Evolutionary conservation across 805 yeast species (phyloP).

Genomic region (Starmerella stellata): DNA sequence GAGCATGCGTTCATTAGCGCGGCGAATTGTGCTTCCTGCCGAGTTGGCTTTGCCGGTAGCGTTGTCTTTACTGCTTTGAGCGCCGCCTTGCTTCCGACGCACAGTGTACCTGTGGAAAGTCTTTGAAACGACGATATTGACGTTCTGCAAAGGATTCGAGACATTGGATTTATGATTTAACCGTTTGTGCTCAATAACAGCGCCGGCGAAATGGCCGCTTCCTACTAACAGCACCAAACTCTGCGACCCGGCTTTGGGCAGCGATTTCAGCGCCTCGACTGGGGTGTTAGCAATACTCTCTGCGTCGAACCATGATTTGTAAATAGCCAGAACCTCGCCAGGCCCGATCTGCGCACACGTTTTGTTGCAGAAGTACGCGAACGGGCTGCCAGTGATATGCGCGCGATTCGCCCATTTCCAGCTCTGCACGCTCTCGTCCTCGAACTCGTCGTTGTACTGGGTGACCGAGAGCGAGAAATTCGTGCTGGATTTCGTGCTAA

Average conservation of each 20-base stretch:
- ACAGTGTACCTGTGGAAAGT: constrained; percentile 91
- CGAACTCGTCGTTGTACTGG: constrained; percentile 24
- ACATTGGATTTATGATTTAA: constrained; percentile 31
- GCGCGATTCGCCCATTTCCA: constrained; percentile 17
- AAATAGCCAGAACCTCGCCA: constrained; percentile 42
- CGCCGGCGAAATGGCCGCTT: constrained; percentile 97
- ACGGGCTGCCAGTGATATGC: constrained; percentile 38
- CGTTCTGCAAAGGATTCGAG: constrained; percentile 35
- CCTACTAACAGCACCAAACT: constrained; percentile 87
- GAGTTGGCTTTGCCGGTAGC: constrained; percentile 90
- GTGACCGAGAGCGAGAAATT: constrained; percentile 31
- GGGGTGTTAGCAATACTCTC: constrained; percentile 32
- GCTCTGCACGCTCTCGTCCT: constrained; percentile 9
- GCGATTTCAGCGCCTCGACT: constrained; percentile 26
- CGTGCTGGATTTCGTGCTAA: not conserved
- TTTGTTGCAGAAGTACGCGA: constrained; percentile 37
- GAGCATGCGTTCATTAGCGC: constrained; percentile 76
- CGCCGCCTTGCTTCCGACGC: constrained; percentile 92
- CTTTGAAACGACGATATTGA: constrained; percentile 44
- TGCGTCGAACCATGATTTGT: constrained; percentile 41
- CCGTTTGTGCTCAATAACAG: constrained; percentile 58
- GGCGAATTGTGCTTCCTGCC: constrained; percentile 78
- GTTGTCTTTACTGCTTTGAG: constrained; percentile 82
- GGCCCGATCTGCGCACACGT: constrained; percentile 23
- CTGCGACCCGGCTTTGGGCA: constrained; percentile 23